Evolutionary conservation across 2,329 filamentous ascomycete genomes (phyloP).

Genomic region (Colletotrichum lini): DNA sequence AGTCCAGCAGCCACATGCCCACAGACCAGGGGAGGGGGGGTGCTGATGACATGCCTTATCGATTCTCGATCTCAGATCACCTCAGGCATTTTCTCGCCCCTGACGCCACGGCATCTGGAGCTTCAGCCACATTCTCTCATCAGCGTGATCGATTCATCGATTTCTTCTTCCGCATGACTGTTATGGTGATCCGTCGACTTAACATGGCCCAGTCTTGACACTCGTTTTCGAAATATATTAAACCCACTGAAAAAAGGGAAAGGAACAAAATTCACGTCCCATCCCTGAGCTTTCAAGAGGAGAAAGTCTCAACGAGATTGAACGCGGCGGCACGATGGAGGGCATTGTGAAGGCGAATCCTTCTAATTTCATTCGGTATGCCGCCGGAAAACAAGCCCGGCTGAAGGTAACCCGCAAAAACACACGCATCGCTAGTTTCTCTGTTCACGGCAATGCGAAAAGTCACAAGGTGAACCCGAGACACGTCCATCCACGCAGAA

Average conservation of each 20-base stretch:
- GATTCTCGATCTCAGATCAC: slow-evolving; percentile 3
- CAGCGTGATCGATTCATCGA: background rate
- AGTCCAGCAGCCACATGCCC: background rate
- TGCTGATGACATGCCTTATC: slow-evolving; percentile 15
- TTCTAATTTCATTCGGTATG: background rate
- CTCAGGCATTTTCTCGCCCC: slow-evolving; percentile 5
- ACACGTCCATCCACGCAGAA: background rate
- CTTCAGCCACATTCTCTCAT: slow-evolving; percentile 11
- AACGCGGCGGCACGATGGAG: slow-evolving; percentile 24
- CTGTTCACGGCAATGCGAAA: slow-evolving; percentile 23
- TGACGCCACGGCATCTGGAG: background rate
- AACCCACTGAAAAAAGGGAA: too few relatives aligned
- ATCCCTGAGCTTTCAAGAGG: background rate
- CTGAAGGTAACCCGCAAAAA: background rate
- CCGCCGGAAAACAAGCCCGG: background rate
- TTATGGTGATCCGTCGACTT: background rate
- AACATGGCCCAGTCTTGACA: background rate
- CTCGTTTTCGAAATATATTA: background rate
- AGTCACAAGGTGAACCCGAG: slow-evolving; percentile 14
- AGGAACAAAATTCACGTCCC: background rate
- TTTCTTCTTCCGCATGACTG: background rate
- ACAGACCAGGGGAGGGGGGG: background rate
- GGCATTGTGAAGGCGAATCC: background rate
- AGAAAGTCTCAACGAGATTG: slow-evolving; percentile 8
- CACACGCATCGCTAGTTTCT: slow-evolving; percentile 2